Conservation (phyloP, 495 filamentous ascomycete species). For the Penicillium pancosmium region DNA sequence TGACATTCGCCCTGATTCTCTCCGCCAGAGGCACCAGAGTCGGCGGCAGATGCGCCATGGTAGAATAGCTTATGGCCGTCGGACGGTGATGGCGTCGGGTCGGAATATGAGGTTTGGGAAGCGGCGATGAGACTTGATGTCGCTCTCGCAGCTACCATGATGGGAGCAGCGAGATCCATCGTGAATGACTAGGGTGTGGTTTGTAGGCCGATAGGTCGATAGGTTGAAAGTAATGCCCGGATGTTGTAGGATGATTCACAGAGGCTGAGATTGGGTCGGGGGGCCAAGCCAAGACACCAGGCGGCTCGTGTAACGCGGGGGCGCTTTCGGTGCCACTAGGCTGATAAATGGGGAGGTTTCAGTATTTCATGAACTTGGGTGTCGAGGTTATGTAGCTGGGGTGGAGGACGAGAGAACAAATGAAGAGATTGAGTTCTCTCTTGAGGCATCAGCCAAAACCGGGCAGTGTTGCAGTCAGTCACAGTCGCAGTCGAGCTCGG, state of each 20-base stretch:
- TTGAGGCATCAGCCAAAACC: too few relatives aligned
- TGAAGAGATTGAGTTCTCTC: too few relatives aligned
- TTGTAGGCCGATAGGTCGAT: background rate
- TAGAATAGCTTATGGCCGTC: slow-evolving; percentile 21
- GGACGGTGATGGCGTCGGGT: slow-evolving; percentile 16
- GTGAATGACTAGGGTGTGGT: background rate
- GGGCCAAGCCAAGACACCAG: background rate
- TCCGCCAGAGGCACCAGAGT: slow-evolving; percentile 20
- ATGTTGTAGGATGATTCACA: background rate
- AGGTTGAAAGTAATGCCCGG: background rate
- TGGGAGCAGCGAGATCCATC: slow-evolving; percentile 13
- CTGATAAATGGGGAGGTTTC: background rate
- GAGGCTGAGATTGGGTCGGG: slow-evolving; percentile 10
- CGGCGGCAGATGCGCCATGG: slow-evolving; percentile 18
- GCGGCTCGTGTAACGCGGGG: slow-evolving; percentile 11
- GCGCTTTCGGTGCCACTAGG: background rate
- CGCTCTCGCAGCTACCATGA: slow-evolving; percentile 22
- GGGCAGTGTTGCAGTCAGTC: slow-evolving; percentile 1
- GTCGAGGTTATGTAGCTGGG: background rate
- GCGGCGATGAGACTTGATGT: slow-evolving; percentile 26
- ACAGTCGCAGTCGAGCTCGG: background rate
- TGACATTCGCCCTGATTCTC: slow-evolving; percentile 71
- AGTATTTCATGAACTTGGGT: background rate
- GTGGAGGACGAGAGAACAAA: background rate
- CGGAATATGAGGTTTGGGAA: slow-evolving; percentile 7